Evolutionary conservation across 2,329 filamentous ascomycete genomes (phyloP).

Genomic region (Penicillium sp.): DNA sequence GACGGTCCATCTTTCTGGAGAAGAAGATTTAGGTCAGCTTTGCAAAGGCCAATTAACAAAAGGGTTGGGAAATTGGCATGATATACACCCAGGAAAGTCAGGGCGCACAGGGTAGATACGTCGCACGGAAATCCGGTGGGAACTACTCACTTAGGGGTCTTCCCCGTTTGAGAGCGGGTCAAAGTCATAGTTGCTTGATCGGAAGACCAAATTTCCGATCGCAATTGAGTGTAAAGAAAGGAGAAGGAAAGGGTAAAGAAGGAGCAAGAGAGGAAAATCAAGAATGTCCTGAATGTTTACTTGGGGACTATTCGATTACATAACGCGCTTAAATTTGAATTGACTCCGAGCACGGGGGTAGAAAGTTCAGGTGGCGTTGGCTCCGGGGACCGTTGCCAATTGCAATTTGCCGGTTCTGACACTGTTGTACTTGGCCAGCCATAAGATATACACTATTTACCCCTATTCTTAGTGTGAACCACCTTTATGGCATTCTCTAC

Average conservation of each 20-base stretch:
- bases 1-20: slow-evolving; percentile 50
- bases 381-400: slow-evolving; percentile 3
- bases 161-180: slow-evolving; percentile 51
- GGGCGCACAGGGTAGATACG: slow-evolving; percentile 10
- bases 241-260: slow-evolving; percentile 1
- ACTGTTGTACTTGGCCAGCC: not conserved
- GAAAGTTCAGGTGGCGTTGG: not conserved
- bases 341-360: no score
- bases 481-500: no score
- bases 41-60: not conserved
- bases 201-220: slow-evolving; percentile 18
- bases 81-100: slow-evolving; percentile 13
- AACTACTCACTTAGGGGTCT: slow-evolving; percentile 49
- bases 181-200: slow-evolving; percentile 40
- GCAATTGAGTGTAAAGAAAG: slow-evolving; percentile 7
- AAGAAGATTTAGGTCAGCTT: slow-evolving; percentile 11
- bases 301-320: slow-evolving; percentile 5
- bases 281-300: slow-evolving; percentile 21
- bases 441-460: not conserved
- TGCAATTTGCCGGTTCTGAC: slow-evolving; percentile 1
- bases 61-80: slow-evolving; percentile 1
- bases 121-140: slow-evolving; percentile 14
- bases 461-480: not conserved
- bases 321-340: not conserved
- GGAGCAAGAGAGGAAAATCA: slow-evolving; percentile 10